Evolutionary conservation across 495 filamentous ascomycete species (phyloP).

Genomic region (Jackrogersella multiformis): DNA sequence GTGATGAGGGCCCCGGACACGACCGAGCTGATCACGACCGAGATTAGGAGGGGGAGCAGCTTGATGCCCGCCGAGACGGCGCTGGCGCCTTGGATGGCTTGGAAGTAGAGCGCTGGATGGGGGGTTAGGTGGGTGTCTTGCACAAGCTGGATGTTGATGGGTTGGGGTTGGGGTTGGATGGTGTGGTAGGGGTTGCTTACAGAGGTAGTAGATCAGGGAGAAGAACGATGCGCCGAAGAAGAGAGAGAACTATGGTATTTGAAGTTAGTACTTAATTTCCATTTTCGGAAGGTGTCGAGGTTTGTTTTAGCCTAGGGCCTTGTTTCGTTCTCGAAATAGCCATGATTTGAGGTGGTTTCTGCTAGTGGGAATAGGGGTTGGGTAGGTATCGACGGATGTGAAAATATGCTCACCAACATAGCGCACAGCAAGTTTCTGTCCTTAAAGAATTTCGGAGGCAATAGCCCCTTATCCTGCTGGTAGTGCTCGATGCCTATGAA

Average conservation of each 20-base stretch:
- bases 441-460: slow-evolving; percentile 66
- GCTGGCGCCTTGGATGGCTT: slow-evolving; percentile 77
- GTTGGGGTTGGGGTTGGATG: not conserved
- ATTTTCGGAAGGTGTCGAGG: slow-evolving; percentile 56
- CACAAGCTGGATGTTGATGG: no score
- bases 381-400: slow-evolving; percentile 16
- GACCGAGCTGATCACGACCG: slow-evolving; percentile 65
- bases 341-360: slow-evolving; percentile 4
- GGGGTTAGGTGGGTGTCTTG: not conserved
- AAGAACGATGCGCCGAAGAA: slow-evolving; percentile 74
- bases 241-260: slow-evolving; percentile 57
- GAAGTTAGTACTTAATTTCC: slow-evolving; percentile 40
- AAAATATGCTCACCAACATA: slow-evolving; percentile 48
- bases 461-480: slow-evolving; percentile 61
- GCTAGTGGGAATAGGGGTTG: not conserved
- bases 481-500: slow-evolving; percentile 63
- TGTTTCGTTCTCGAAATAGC: no score
- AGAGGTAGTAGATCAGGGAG: slow-evolving; percentile 75
- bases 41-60: slow-evolving; percentile 77
- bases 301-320: slow-evolving; percentile 56
- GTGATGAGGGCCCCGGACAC: slow-evolving; percentile 54
- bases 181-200: slow-evolving; percentile 51
- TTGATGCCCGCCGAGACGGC: slow-evolving; percentile 81
- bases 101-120: slow-evolving; percentile 81
- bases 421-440: slow-evolving; percentile 63